phyloP scores from a whole-genome alignment of 495 filamentous ascomycete genomes.

The Thozetella sp. region DNA sequence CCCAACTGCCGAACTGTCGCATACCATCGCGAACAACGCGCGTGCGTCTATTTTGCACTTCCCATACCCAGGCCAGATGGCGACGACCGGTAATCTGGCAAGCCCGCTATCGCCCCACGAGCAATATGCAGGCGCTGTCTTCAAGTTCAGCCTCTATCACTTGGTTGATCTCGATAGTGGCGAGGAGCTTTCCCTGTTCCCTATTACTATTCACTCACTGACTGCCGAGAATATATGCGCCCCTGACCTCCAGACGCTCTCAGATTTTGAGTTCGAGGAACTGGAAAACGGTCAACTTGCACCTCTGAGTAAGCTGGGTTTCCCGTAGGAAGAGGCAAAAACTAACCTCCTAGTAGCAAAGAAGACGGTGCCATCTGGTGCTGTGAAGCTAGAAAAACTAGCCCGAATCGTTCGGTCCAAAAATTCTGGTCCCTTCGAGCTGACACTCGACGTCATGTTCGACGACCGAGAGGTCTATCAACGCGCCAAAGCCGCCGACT shows the following conservation, averaged over 20 bases:
- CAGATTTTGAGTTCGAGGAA: too few relatives aligned
- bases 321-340: too few relatives aligned
- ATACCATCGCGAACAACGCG: background rate
- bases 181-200: background rate
- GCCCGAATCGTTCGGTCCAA: background rate
- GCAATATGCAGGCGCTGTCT: background rate
- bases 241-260: background rate
- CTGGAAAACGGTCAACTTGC: too few relatives aligned
- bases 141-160: background rate
- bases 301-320: too few relatives aligned
- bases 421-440: background rate
- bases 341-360: background rate
- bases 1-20: background rate
- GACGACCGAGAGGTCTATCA: background rate
- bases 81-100: background rate
- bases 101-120: background rate
- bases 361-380: background rate
- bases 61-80: background rate
- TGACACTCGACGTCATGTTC: background rate
- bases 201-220: background rate
- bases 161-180: background rate
- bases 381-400: background rate
- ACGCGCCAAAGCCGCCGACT: background rate
- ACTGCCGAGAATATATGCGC: background rate
- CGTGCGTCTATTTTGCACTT: background rate